These are phyloP conservation scores for Acanthamoeba castellanii DNA, from an alignment of 208 protist species.

Conservation along the genomic window DNA sequence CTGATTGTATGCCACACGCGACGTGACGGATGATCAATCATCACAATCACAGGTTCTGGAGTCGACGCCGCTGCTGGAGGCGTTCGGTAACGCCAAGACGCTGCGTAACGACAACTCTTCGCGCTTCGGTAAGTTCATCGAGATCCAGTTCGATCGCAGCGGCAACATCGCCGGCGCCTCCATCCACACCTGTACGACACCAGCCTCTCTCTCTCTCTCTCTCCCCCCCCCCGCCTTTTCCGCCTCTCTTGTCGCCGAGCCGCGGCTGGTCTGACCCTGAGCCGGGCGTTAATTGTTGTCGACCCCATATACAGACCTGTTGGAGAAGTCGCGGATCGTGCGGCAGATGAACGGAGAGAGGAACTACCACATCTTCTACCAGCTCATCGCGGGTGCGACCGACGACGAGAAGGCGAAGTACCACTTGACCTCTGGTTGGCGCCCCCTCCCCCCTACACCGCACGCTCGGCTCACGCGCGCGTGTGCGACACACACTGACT, in stretches of 20 bases:
- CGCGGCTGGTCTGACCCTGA: conserved; percentile 87
- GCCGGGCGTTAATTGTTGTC: background rate
- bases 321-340: conserved; percentile 82
- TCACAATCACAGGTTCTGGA: background rate
- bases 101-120: conserved; percentile 87
- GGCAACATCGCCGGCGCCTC: background rate
- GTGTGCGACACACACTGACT: background rate
- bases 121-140: conserved; percentile 88
- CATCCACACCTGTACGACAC: background rate
- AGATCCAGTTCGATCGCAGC: conserved; percentile 30
- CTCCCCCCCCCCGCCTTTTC: too few relatives aligned
- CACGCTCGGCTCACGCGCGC: background rate
- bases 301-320: background rate
- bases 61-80: conserved; percentile 29
- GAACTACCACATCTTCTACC: conserved; percentile 65
- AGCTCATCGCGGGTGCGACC: conserved; percentile 60
- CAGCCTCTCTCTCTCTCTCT: too few relatives aligned
- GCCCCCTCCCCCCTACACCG: background rate
- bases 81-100: conserved; percentile 87
- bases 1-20: too few relatives aligned
- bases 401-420: conserved; percentile 18
- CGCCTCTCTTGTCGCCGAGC: conserved; percentile 81
- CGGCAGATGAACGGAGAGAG: conserved; percentile 2
- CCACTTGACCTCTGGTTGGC: background rate
- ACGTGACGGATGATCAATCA: too few relatives aligned